A percentile compares a stretch with the other conserved stretches of the same genome.
Evolutionary conservation across 1,284 basidiomycete genomes (phyloP).

Genomic region (Blastosporella zonata): DNA sequence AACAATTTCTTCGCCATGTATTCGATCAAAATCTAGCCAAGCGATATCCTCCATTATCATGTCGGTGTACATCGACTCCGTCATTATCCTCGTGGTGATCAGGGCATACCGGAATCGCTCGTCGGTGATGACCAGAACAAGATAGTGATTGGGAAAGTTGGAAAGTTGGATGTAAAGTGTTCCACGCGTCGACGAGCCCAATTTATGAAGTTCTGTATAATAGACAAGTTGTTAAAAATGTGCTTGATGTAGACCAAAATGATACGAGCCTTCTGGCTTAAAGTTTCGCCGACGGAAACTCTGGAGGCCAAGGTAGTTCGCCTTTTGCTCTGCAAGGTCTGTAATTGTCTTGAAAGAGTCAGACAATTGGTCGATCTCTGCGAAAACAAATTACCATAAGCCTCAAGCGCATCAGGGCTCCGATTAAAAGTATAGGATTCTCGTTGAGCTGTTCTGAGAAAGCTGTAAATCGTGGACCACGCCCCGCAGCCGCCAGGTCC

Average conservation of each 20-base stretch:
- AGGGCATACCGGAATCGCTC: constrained; percentile 75
- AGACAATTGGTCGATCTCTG: background rate
- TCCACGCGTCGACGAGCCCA: constrained; percentile 55
- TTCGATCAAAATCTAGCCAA: constrained; percentile 68
- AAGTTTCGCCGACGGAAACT: constrained; percentile 70
- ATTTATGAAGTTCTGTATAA: constrained; percentile 54
- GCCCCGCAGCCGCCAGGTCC: constrained; percentile 69
- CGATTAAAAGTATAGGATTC: constrained; percentile 52
- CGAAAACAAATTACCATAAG: constrained; percentile 43
- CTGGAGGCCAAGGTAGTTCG: constrained; percentile 69
- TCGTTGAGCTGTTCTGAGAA: constrained; percentile 63
- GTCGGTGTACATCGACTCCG: constrained; percentile 51
- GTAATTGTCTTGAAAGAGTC: constrained; percentile 57
- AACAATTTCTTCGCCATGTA: constrained; percentile 43
- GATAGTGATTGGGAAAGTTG: constrained; percentile 69
- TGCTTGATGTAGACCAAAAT: background rate
- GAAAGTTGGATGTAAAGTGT: constrained; percentile 68
- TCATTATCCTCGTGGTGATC: constrained; percentile 54
- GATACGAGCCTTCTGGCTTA: constrained; percentile 46
- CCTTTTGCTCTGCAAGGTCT: constrained; percentile 73
- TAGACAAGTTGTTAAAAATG: background rate
- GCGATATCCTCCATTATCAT: constrained; percentile 73
- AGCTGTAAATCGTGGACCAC: constrained; percentile 55
- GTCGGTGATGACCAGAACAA: constrained; percentile 76
- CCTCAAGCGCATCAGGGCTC: constrained; percentile 52